These are phyloP conservation scores for Fraxinus floribunda DNA, from an alignment of 305 asterid genomes.

Conservation along the genomic window DNA sequence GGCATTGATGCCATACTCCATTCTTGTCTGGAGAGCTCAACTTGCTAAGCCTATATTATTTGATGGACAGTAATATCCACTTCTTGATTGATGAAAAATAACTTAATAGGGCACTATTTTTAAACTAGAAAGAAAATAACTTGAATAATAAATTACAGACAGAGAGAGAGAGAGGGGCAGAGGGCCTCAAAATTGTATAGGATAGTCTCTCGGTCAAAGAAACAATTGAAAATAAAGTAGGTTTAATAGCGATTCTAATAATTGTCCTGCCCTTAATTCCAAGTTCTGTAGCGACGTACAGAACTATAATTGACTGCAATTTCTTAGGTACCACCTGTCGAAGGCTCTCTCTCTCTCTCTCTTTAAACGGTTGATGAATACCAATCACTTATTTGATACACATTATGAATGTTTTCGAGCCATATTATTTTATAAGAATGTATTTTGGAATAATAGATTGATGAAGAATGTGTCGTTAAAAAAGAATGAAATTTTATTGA, in stretches of 20 bases:
- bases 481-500: no score
- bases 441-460: no score
- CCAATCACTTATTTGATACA: no score
- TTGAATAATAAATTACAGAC: no score
- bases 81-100: no score
- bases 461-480: no score
- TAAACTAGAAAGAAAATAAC: no score
- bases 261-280: constrained; percentile 37
- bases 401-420: no score
- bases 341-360: no score
- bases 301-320: constrained; percentile 15
- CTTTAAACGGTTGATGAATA: no score
- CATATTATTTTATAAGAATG: no score
- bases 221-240: constrained; percentile 50
- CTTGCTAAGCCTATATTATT: neutral
- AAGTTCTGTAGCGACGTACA: constrained; percentile 22
- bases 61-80: neutral
- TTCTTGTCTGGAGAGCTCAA: neutral
- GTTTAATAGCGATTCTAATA: constrained; percentile 42
- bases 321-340: neutral
- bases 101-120: neutral
- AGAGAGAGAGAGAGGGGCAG: neutral
- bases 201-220: constrained; percentile 35
- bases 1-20: neutral
- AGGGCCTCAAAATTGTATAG: neutral